Evolutionary conservation across 179 eudicot species (phyloP), one percentile per base, ranked within the genome.

Genomic region (Beta macrorhiza): DNA sequence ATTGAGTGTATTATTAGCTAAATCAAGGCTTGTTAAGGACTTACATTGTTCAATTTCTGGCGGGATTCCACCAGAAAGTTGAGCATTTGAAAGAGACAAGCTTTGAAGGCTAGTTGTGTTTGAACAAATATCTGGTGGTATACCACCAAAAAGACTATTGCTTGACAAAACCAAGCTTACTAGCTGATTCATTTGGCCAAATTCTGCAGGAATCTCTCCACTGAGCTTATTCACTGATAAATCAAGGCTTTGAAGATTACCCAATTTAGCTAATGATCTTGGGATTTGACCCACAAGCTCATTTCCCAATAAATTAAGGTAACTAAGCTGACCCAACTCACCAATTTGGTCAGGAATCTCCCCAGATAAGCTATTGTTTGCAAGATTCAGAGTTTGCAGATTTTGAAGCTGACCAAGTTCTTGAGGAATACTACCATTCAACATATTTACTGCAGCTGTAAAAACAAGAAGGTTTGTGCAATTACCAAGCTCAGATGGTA

Each of bases 301-400:
- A 84, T 97, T 97, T 1, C 98, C 98, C 85, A 97, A 87, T 49
- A 97, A 62, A 76, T 94, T 97, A 51, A 97, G 87, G 80, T 97
- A 97, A 75, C 22, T 77, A 56, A 97, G 91, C 79, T 91, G 87
- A 81, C 79, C 81, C 88, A 94, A 19, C 4, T 88, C 92, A 22
- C 95, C 95, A 49, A 97, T 83, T 85, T 83, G 83, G 5, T 58
- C 57, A 2, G 98, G 97, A 79, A 97, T 97, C 74, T 80, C 82
- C 13, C 97, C 97, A 0, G 93, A 86, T 1, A 97, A 84, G 14
- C 87, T 82, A 65, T 97, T 97, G 76, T 94, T 92, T 7, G 90
- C 98, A 44, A 97, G 88, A 82, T 94, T 97, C 2, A 97, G 80
- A 1, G 85, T 76, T 58, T 89, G 78, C 11, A 97, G 90, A 73